Evolutionary conservation across 2,329 filamentous ascomycete genomes (phyloP).

Genomic region (Sarocladium oryzae): DNA sequence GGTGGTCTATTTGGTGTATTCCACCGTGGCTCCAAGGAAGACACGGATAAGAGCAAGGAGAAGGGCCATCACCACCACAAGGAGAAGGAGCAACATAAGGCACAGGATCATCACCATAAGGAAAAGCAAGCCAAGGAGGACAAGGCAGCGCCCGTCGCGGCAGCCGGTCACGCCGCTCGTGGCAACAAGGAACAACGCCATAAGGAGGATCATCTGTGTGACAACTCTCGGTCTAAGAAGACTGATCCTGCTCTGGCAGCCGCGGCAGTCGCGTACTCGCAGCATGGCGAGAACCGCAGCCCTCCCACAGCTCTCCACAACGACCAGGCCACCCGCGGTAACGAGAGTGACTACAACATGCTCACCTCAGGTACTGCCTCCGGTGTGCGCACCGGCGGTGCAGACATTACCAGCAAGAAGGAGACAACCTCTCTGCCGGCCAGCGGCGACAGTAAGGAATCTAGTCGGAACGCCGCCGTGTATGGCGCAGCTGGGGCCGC

Average conservation of each 20-base stretch:
- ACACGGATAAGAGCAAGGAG: not conserved
- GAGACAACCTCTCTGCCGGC: too few relatives aligned
- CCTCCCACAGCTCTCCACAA: not conserved
- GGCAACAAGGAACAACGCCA: constrained; percentile 2
- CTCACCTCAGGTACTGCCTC: constrained; percentile 11
- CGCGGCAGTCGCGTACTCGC: not conserved
- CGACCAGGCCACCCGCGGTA: constrained; percentile 15
- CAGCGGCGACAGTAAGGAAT: too few relatives aligned
- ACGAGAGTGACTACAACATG: constrained; percentile 7
- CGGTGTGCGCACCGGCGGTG: constrained; percentile 17
- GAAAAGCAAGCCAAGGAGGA: constrained; percentile 5
- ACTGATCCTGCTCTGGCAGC: constrained; percentile 1
- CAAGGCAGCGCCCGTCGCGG: not conserved
- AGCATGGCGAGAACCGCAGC: not conserved
- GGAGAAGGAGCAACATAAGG: not conserved
- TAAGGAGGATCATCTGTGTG: not conserved
- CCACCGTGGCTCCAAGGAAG: constrained; percentile 3
- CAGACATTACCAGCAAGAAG: not conserved
- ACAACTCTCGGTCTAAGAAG: not conserved
- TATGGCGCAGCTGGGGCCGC: not conserved
- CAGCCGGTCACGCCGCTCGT: not conserved
- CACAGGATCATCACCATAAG: not conserved
- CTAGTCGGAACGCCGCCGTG: constrained; percentile 19
- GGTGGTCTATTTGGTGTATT: constrained; percentile 5
- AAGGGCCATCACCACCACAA: not conserved